Evolutionary conservation across 495 filamentous ascomycete genomes (phyloP).

Genomic region (Trichoderma reesei): DNA sequence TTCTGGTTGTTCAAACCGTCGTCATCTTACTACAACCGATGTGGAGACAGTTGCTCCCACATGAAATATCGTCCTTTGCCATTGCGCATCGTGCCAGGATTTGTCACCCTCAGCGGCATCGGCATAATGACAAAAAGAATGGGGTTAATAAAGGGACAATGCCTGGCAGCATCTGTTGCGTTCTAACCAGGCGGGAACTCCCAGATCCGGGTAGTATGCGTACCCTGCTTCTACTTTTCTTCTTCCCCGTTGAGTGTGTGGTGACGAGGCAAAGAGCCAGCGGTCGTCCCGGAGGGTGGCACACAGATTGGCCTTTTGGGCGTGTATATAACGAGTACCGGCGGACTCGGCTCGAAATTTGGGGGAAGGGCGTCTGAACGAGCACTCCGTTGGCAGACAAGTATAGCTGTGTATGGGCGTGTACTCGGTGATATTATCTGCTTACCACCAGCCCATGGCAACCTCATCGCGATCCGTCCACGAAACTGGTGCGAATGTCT

Average conservation of each 20-base stretch:
- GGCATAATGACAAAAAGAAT: background rate
- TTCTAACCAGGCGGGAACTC: background rate
- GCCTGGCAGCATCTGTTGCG: background rate
- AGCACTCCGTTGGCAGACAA: background rate
- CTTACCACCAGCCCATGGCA: background rate
- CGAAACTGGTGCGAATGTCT: background rate
- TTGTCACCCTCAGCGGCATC: background rate
- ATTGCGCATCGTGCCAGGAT: background rate
- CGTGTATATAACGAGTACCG: conserved; percentile 6
- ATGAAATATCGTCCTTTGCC: background rate
- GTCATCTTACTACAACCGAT: background rate
- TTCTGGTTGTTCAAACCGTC: background rate
- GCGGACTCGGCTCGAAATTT: background rate
- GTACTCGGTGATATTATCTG: background rate
- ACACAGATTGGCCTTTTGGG: background rate
- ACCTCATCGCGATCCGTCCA: background rate
- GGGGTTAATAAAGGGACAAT: background rate
- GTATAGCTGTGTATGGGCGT: background rate
- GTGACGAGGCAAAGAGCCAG: background rate
- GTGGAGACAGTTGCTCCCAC: background rate
- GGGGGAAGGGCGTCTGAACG: background rate
- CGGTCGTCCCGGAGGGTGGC: background rate
- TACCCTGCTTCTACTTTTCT: background rate
- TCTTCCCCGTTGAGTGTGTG: background rate
- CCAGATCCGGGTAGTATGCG: background rate